Percentiles rank a stretch among this genome's conserved stretches.
These are phyloP conservation scores for Clonostachys sp. DNA, from an alignment of 2,329 filamentous ascomycete genomes.

Conservation along the genomic window DNA sequence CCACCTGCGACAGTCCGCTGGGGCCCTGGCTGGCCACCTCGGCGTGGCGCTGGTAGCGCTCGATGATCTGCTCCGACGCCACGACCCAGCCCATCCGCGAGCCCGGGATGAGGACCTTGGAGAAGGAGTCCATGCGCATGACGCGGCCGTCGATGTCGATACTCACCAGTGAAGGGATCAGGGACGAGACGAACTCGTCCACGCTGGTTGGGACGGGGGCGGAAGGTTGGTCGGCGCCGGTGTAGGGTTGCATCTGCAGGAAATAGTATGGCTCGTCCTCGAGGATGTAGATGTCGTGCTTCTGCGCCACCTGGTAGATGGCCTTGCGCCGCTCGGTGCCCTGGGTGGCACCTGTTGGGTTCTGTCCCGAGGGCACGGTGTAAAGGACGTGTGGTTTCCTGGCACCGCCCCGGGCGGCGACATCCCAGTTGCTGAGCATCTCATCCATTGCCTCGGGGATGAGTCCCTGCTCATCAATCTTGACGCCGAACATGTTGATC, in stretches of 20 bases:
- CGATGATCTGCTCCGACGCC: slow-evolving; percentile 76
- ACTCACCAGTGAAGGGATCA: slow-evolving; percentile 65
- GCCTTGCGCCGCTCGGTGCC: slow-evolving; percentile 60
- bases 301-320: slow-evolving; percentile 73
- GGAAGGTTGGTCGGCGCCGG: slow-evolving; percentile 33
- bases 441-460: slow-evolving; percentile 46
- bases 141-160: slow-evolving; percentile 86
- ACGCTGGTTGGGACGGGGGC: slow-evolving; percentile 54
- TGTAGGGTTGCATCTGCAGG: slow-evolving; percentile 79
- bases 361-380: slow-evolving; percentile 73
- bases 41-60: slow-evolving; percentile 75
- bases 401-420: slow-evolving; percentile 31
- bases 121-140: slow-evolving; percentile 87
- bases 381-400: slow-evolving; percentile 53
- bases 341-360: slow-evolving; percentile 86
- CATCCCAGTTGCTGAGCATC: slow-evolving; percentile 45
- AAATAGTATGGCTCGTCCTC: slow-evolving; percentile 97
- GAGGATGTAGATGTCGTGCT: slow-evolving; percentile 81
- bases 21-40: slow-evolving; percentile 85
- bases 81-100: slow-evolving; percentile 86
- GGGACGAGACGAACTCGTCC: slow-evolving; percentile 64
- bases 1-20: slow-evolving; percentile 75
- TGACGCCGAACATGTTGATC: slow-evolving; percentile 42
- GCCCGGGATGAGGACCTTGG: slow-evolving; percentile 83
- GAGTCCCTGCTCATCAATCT: slow-evolving; percentile 49